A percentile compares a stretch with the other conserved stretches of the same genome.
phyloP scores from a whole-genome alignment of 108 stramenopile species.

The Skeletonema marinoi region DNA sequence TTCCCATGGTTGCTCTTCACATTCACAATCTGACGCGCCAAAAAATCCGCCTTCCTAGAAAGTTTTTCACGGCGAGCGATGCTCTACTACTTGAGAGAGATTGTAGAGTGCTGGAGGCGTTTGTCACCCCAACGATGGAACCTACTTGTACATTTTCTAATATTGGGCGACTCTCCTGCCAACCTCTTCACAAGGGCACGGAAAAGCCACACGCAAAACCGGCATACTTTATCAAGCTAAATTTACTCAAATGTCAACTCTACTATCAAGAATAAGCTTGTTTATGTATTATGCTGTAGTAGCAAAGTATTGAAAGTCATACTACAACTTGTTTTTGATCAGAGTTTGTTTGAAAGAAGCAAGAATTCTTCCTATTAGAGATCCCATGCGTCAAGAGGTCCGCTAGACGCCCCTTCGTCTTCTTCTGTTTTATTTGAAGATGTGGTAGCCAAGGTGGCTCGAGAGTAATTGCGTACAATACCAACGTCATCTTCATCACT shows the following conservation, averaged over 20 bases:
- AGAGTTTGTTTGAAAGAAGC: neutral
- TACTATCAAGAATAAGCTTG: neutral
- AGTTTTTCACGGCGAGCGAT: too few species aligned
- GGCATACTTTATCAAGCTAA: too few species aligned
- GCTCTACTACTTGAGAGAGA: too few species aligned
- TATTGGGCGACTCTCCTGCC: too few species aligned
- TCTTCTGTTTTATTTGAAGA: slow-evolving; percentile 36
- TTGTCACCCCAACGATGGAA: too few species aligned
- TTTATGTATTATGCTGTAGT: neutral
- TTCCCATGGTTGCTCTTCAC: too few species aligned
- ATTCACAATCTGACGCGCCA: too few species aligned
- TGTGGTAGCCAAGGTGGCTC: slow-evolving; percentile 53
- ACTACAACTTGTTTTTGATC: slow-evolving; percentile 2
- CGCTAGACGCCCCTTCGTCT: slow-evolving; percentile 43
- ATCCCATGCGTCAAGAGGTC: slow-evolving; percentile 78
- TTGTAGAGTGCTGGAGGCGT: too few species aligned
- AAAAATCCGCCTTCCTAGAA: too few species aligned
- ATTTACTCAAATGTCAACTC: neutral
- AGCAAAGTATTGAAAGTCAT: neutral
- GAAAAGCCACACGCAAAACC: too few species aligned
- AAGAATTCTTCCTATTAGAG: slow-evolving; percentile 34
- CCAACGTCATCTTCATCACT: slow-evolving; percentile 73
- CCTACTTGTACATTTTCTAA: too few species aligned
- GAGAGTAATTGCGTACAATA: slow-evolving; percentile 57
- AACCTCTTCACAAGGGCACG: too few species aligned